Evolutionary conservation across 1,139 yeast species (phyloP).

Genomic region (Debaryomyces fabryi): DNA sequence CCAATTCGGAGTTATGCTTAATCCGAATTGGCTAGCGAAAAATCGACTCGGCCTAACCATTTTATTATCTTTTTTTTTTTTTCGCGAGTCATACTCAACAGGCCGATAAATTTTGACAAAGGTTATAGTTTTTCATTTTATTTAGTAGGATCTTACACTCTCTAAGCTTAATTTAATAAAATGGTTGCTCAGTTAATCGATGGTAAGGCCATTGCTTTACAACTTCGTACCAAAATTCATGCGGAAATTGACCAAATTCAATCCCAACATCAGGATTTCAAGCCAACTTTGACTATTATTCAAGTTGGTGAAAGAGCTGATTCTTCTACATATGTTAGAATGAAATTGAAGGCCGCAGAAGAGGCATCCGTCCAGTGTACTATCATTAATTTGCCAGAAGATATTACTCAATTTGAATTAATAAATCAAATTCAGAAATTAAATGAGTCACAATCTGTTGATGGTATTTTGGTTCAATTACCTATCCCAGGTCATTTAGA

Average conservation of each 20-base stretch:
- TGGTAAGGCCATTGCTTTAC: constrained; percentile 70
- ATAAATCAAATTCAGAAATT: constrained; percentile 60
- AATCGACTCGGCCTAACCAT: constrained; percentile 3
- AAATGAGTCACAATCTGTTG: constrained; percentile 70
- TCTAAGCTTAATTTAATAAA: constrained; percentile 12
- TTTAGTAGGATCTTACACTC: constrained; percentile 12
- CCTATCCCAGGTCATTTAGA: constrained; percentile 85
- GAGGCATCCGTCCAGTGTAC: constrained; percentile 80
- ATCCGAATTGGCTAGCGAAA: neutral
- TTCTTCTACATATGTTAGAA: constrained; percentile 89
- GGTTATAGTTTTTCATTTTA: neutral
- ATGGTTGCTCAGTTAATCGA: constrained; percentile 55
- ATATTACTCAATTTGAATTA: constrained; percentile 58
- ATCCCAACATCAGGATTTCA: constrained; percentile 58
- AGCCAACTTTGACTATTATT: constrained; percentile 78
- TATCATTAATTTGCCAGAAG: constrained; percentile 67
- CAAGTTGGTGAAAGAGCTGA: constrained; percentile 93
- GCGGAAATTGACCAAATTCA: constrained; percentile 61
- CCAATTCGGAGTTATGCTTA: neutral
- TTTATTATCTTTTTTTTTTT: neutral
- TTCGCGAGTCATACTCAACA: neutral
- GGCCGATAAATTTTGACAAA: neutral
- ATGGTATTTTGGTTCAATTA: constrained; percentile 89
- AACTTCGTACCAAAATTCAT: constrained; percentile 51
- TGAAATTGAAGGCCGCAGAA: constrained; percentile 90